Conservation (phyloP, 208 protist genomes). For the Trypanosoma rangeli region DNA sequence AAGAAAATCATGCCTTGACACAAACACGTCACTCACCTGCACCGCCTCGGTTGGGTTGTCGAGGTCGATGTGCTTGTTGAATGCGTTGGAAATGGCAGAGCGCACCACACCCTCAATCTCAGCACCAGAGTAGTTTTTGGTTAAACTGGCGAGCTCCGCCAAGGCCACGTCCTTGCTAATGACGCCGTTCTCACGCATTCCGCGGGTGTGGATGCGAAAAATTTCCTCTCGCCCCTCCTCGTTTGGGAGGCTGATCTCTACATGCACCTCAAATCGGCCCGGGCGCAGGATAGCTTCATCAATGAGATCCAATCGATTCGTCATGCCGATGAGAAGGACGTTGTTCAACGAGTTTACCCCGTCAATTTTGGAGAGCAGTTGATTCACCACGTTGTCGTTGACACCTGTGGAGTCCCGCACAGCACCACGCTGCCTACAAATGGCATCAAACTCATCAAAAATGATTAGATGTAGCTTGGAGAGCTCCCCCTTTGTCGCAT, state of each 20-base stretch:
- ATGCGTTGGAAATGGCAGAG: conserved; percentile 85
- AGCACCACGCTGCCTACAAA: conserved; percentile 97
- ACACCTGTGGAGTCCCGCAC: conserved; percentile 95
- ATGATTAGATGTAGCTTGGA: conserved; percentile 99
- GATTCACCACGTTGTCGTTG: conserved; percentile 99
- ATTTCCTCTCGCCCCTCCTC: conserved; percentile 98
- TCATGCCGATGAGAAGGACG: conserved; percentile 99
- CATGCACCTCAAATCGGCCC: conserved; percentile 98
- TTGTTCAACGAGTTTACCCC: conserved; percentile 99
- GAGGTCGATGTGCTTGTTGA: conserved; percentile 90
- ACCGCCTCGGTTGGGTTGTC: conserved; percentile 67
- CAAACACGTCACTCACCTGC: conserved; percentile 55
- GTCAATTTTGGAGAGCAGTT: conserved; percentile 99
- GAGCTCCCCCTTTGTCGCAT: conserved; percentile 91
- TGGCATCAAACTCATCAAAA: conserved; percentile 99
- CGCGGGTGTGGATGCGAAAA: conserved; percentile 98
- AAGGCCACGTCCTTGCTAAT: conserved; percentile 94
- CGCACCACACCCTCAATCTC: conserved; percentile 94
- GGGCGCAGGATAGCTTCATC: conserved; percentile 99
- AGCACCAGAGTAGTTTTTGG: conserved; percentile 99
- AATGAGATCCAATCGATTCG: conserved; percentile 99
- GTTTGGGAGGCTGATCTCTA: conserved; percentile 98
- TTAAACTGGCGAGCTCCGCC: conserved; percentile 88
- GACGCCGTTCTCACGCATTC: conserved; percentile 91
- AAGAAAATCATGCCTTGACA: conserved; percentile 76